phyloP scores from a whole-genome alignment of 1,139 yeast species.

The Diutina neorugosa region DNA sequence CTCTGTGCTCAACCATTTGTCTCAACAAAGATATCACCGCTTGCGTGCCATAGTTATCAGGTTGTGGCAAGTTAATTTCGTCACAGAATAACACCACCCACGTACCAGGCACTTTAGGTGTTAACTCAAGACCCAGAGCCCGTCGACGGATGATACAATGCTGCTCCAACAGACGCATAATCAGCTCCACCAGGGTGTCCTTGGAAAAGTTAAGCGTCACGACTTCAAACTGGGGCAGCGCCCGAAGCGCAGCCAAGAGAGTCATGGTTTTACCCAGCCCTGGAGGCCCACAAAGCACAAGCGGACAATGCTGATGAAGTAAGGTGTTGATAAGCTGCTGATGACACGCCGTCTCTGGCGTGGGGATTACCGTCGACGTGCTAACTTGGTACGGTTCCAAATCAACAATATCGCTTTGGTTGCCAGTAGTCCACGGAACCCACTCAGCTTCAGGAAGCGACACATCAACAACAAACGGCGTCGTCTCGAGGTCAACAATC shows the following conservation, averaged over 20 bases:
- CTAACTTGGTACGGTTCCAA: constrained; percentile 56
- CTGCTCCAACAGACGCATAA: constrained; percentile 60
- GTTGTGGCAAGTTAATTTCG: constrained; percentile 74
- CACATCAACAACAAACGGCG: constrained; percentile 12
- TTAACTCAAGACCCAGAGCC: constrained; percentile 35
- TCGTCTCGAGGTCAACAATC: not conserved
- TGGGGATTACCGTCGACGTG: constrained; percentile 64
- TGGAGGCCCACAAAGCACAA: constrained; percentile 89
- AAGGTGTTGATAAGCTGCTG: constrained; percentile 49
- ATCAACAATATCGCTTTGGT: constrained; percentile 22
- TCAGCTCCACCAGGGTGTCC: constrained; percentile 54
- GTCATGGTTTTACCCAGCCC: constrained; percentile 98
- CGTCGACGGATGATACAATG: constrained; percentile 47
- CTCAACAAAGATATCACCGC: constrained; percentile 63
- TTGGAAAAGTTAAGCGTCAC: constrained; percentile 74
- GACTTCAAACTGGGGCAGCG: constrained; percentile 45
- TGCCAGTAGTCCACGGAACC: constrained; percentile 32
- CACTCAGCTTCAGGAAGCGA: constrained; percentile 37
- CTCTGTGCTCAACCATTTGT: constrained; percentile 60
- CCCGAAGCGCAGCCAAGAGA: constrained; percentile 54
- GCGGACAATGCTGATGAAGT: constrained; percentile 44
- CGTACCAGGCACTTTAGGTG: constrained; percentile 53
- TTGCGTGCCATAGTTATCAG: constrained; percentile 71
- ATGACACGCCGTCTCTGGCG: constrained; percentile 65
- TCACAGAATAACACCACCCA: constrained; percentile 86